These are phyloP conservation scores for Globisporangium radiosum DNA, from an alignment of 352 stramenopile genomes.

Conservation along the genomic window DNA sequence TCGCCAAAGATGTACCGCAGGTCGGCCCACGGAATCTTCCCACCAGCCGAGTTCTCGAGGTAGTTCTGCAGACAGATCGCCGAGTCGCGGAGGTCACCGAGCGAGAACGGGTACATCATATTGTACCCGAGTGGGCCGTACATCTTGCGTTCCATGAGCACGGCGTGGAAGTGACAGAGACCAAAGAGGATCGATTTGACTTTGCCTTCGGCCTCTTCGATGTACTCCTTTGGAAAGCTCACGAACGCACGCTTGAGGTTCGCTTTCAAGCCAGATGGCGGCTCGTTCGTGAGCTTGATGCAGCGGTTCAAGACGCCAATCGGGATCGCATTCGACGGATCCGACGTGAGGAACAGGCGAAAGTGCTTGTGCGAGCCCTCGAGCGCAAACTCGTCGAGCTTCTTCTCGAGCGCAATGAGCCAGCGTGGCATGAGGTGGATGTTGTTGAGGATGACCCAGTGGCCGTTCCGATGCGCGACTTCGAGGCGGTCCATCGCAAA, in stretches of 20 bases:
- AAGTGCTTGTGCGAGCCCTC: slow-evolving; percentile 94
- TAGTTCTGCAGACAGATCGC: slow-evolving; percentile 95
- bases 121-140: slow-evolving; percentile 98
- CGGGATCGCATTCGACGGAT: slow-evolving; percentile 91
- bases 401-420: slow-evolving; percentile 95
- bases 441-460: slow-evolving; percentile 98
- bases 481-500: slow-evolving; percentile 94
- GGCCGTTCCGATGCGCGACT: slow-evolving; percentile 91
- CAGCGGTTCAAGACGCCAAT: slow-evolving; percentile 95
- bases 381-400: slow-evolving; percentile 93
- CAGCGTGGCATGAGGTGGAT: slow-evolving; percentile 97
- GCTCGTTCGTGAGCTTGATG: slow-evolving; percentile 97
- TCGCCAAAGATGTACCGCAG: slow-evolving; percentile 96
- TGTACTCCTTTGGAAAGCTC: slow-evolving; percentile 94
- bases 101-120: slow-evolving; percentile 98
- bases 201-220: slow-evolving; percentile 94
- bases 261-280: slow-evolving; percentile 91
- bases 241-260: slow-evolving; percentile 96
- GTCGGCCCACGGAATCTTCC: slow-evolving; percentile 96
- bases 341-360: slow-evolving; percentile 92
- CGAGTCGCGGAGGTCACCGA: slow-evolving; percentile 94
- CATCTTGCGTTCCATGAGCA: slow-evolving; percentile 97
- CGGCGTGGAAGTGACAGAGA: slow-evolving; percentile 95
- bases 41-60: slow-evolving; percentile 91
- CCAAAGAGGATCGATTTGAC: slow-evolving; percentile 97